phyloP scores from a whole-genome alignment of 2,329 filamentous ascomycete genomes.

The Fusarium paranaense region DNA sequence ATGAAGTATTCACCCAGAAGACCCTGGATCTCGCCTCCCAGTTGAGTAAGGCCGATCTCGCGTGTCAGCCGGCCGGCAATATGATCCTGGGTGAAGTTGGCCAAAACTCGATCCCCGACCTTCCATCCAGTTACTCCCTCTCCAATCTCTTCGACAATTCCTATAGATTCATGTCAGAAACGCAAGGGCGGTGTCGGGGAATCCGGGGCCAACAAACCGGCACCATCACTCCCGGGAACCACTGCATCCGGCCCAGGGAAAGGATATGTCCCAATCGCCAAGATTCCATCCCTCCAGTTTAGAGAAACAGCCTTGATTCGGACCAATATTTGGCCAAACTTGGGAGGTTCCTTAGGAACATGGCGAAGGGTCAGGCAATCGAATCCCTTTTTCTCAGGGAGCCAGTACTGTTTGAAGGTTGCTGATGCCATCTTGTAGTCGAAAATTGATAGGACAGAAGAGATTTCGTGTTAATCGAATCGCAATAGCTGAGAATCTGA shows the following conservation, averaged over 20 bases:
- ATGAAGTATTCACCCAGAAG: conserved; percentile 32
- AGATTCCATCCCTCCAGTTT: conserved; percentile 20
- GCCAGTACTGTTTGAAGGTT: background rate
- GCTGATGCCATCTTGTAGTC: background rate
- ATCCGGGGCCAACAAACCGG: background rate
- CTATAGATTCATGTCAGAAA: background rate
- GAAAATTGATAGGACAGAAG: background rate
- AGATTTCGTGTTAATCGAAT: background rate
- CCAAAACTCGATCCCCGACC: conserved; percentile 25
- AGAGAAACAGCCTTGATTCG: conserved; percentile 16
- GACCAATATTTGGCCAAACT: conserved; percentile 19
- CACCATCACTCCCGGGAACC: conserved; percentile 19
- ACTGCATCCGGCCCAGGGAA: conserved; percentile 18
- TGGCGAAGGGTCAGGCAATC: conserved; percentile 6
- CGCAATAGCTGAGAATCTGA: background rate
- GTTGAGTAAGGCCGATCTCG: conserved; percentile 17
- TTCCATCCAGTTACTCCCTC: conserved; percentile 21
- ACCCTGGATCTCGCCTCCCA: conserved; percentile 17
- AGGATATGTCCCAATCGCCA: conserved; percentile 18
- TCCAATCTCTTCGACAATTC: conserved; percentile 9
- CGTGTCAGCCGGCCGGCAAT: conserved; percentile 22
- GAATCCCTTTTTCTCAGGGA: conserved; percentile 18
- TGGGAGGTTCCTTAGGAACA: conserved; percentile 11
- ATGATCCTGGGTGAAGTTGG: conserved; percentile 22
- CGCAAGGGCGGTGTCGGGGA: too few species aligned